phyloP scores from a whole-genome alignment of 1,284 basidiomycete species.

The Wolfiporia cocos region DNA sequence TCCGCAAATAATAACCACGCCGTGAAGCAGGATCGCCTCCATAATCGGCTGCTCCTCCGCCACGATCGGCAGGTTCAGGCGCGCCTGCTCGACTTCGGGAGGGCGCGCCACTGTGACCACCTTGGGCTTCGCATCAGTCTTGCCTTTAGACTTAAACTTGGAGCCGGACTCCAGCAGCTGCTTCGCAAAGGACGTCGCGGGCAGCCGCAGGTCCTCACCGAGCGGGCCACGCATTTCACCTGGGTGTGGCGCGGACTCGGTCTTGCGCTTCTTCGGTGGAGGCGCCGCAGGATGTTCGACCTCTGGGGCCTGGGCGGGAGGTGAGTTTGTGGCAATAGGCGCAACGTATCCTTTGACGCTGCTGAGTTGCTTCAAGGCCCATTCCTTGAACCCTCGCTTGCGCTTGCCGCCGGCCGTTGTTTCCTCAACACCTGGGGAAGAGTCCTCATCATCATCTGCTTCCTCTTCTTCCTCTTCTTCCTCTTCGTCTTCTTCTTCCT shows the following conservation, averaged over 20 bases:
- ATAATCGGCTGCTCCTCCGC: conserved; percentile 94
- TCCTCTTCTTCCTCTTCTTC: background rate
- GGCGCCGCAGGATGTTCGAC: conserved; percentile 17
- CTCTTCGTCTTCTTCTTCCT: background rate
- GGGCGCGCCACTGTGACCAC: conserved; percentile 66
- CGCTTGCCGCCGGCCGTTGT: conserved; percentile 17
- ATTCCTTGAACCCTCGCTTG: conserved; percentile 72
- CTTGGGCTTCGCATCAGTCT: conserved; percentile 26
- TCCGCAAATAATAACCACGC: conserved; percentile 71
- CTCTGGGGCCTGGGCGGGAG: conserved; percentile 4
- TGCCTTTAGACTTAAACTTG: conserved; percentile 10
- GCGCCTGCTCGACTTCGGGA: conserved; percentile 69
- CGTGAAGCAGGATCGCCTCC: conserved; percentile 85
- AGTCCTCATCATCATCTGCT: conserved; percentile 17
- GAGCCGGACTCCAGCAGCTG: conserved; percentile 35
- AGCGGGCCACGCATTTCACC: conserved; percentile 59
- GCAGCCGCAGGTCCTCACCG: conserved; percentile 59
- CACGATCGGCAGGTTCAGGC: conserved; percentile 84
- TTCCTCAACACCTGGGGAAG: conserved; percentile 3
- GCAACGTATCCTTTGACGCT: conserved; percentile 47
- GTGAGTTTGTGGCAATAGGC: conserved; percentile 17
- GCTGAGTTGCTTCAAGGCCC: conserved; percentile 76
- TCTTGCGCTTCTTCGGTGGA: conserved; percentile 39
- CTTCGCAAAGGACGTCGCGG: conserved; percentile 54
- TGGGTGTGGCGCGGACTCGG: conserved; percentile 21